phyloP scores from a whole-genome alignment of 345 rosid species.

The Euphorbia pulcherrima region DNA sequence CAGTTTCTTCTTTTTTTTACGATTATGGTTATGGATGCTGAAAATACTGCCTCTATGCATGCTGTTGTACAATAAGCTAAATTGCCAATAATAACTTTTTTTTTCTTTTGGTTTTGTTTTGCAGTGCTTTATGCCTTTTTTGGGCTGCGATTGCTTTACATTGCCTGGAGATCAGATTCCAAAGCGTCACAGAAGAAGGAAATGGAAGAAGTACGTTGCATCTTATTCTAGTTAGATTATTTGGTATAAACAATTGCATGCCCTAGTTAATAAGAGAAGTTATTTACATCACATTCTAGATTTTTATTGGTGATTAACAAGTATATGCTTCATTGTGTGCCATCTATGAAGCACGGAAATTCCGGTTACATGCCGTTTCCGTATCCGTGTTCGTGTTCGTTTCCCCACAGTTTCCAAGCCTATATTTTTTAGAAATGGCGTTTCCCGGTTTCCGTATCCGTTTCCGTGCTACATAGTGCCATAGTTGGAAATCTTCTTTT shows the following conservation, averaged over 20 bases:
- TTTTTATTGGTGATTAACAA: too few relatives aligned
- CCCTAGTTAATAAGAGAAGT: too few relatives aligned
- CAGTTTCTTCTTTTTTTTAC: not conserved
- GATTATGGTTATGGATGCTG: not conserved
- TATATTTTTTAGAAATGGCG: too few relatives aligned
- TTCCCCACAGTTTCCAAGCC: too few relatives aligned
- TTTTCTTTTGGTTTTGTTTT: constrained; percentile 15
- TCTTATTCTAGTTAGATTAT: not conserved
- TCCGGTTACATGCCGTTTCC: too few relatives aligned
- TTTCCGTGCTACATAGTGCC: too few relatives aligned
- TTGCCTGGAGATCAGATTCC: constrained; percentile 97
- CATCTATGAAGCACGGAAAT: too few relatives aligned
- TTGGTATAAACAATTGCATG: not conserved
- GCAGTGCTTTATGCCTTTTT: constrained; percentile 90
- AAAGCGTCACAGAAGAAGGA: constrained; percentile 90
- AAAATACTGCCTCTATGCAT: not conserved
- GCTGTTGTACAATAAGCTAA: not conserved
- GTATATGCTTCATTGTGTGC: not conserved
- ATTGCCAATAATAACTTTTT: not conserved
- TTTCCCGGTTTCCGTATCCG: too few relatives aligned
- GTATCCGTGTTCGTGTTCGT: too few relatives aligned
- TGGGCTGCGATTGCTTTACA: constrained; percentile 89
- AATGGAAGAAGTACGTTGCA: constrained; percentile 81
- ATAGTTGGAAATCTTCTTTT: not conserved
- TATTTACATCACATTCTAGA: too few relatives aligned